Evolutionary conservation across 352 stramenopile genomes (phyloP).

Genomic region (Phytophthora cactorum): DNA sequence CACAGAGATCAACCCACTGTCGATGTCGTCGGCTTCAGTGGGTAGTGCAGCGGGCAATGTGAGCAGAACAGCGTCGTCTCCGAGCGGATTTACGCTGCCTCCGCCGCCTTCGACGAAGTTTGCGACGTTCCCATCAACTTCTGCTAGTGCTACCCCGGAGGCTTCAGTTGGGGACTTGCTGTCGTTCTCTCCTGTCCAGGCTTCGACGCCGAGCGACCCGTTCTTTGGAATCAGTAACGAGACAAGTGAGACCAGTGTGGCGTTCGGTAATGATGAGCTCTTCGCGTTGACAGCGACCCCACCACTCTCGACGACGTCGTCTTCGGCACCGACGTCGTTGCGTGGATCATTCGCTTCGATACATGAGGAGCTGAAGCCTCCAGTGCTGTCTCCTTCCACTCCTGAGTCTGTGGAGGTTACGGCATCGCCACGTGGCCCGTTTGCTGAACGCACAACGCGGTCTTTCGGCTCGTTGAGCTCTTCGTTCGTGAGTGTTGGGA

Average conservation of each 20-base stretch:
- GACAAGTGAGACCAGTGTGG: slow-evolving; percentile 18
- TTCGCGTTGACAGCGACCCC: slow-evolving; percentile 31
- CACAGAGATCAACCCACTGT: slow-evolving; percentile 6
- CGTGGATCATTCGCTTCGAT: slow-evolving; percentile 41
- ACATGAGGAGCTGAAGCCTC: slow-evolving; percentile 26
- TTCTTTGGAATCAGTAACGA: slow-evolving; percentile 43
- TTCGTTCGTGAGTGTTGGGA: slow-evolving; percentile 32
- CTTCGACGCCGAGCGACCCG: slow-evolving; percentile 25
- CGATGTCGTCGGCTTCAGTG: slow-evolving; percentile 12
- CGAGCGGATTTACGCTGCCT: slow-evolving; percentile 24
- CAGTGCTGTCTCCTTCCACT: slow-evolving; percentile 8
- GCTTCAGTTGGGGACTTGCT: slow-evolving; percentile 47
- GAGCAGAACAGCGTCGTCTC: slow-evolving; percentile 18
- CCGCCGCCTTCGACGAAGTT: slow-evolving; percentile 25
- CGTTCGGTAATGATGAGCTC: slow-evolving; percentile 42
- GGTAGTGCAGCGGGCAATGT: not conserved
- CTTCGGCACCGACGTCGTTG: slow-evolving; percentile 36
- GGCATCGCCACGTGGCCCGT: slow-evolving; percentile 15
- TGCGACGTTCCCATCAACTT: slow-evolving; percentile 20
- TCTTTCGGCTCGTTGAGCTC: slow-evolving; percentile 38
- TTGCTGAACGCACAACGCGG: slow-evolving; percentile 27
- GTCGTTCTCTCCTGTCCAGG: slow-evolving; percentile 66
- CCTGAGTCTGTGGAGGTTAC: slow-evolving; percentile 2
- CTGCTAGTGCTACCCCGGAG: slow-evolving; percentile 11
- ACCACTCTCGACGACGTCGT: slow-evolving; percentile 21